Percentiles rank a stretch among this genome's conserved stretches.
phyloP scores from a whole-genome alignment of 2,329 filamentous ascomycete species.

The Setomelanomma holmii region DNA sequence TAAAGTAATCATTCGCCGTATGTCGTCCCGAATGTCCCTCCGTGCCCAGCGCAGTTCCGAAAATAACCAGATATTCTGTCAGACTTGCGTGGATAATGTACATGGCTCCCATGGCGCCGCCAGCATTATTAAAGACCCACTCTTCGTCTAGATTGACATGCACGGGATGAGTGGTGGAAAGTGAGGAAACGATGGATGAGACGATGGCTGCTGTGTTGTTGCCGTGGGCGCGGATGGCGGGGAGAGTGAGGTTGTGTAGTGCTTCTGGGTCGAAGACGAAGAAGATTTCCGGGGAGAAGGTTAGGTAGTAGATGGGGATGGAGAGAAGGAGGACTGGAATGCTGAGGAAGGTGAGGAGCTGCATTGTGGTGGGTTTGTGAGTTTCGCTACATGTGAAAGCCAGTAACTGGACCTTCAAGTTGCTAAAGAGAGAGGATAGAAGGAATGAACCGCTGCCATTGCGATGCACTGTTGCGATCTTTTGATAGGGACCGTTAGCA shows the following conservation, averaged over 20 bases:
- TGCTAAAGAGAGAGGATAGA: too few relatives aligned
- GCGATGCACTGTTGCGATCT: too few relatives aligned
- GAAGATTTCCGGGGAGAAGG: not conserved
- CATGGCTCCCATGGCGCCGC: conserved; percentile 91
- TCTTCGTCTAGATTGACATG: conserved; percentile 76
- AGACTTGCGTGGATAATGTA: conserved; percentile 87
- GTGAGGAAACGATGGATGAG: conserved; percentile 71
- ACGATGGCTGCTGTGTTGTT: conserved; percentile 77
- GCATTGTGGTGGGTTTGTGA: not conserved
- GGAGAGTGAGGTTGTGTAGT: conserved; percentile 71
- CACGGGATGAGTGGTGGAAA: conserved; percentile 52
- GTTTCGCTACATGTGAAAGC: too few relatives aligned
- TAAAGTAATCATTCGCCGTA: conserved; percentile 93
- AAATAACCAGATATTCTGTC: conserved; percentile 64
- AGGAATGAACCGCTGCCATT: too few relatives aligned
- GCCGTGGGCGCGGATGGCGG: conserved; percentile 72
- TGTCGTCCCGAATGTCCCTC: conserved; percentile 89
- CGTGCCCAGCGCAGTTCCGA: conserved; percentile 74
- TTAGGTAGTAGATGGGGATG: not conserved
- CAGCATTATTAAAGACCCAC: conserved; percentile 93
- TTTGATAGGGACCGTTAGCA: too few relatives aligned
- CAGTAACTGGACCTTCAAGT: too few relatives aligned
- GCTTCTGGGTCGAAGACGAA: conserved; percentile 74
- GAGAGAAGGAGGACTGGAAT: not conserved
- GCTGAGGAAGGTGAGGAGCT: not conserved